phyloP scores from a whole-genome alignment of 495 filamentous ascomycete genomes.

The Lepidopterella palustris region DNA sequence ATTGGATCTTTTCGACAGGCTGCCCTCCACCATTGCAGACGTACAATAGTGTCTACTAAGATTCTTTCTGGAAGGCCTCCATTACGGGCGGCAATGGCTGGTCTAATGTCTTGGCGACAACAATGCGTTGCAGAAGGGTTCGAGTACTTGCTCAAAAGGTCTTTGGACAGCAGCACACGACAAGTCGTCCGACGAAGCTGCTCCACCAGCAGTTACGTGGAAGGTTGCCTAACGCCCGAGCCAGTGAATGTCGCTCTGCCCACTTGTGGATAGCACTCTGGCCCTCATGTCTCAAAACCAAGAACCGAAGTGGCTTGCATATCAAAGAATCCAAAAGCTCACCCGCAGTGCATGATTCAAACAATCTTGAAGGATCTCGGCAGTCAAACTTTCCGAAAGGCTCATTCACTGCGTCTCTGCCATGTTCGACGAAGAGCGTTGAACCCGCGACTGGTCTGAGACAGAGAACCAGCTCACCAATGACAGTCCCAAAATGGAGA shows the following conservation, averaged over 20 bases:
- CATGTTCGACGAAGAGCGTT: background rate
- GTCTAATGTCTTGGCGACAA: slow-evolving; percentile 3
- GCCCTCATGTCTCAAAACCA: too few species aligned
- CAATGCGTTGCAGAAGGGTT: background rate
- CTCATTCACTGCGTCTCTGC: background rate
- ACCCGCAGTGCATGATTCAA: background rate
- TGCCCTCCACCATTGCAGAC: background rate
- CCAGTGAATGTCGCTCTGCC: too few species aligned
- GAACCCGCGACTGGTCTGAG: too few species aligned
- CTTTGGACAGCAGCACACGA: too few species aligned
- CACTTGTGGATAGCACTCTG: too few species aligned
- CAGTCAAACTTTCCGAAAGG: background rate
- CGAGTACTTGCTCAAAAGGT: background rate
- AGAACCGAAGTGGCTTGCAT: too few species aligned
- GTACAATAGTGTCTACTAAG: background rate
- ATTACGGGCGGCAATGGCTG: background rate
- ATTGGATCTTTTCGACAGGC: background rate
- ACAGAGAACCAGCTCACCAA: too few species aligned
- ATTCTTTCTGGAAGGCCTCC: background rate
- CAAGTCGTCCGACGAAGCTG: too few species aligned
- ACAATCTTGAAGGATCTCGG: background rate
- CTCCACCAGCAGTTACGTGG: too few species aligned
- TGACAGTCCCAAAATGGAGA: background rate
- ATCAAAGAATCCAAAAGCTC: background rate
- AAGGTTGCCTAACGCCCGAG: too few species aligned